phyloP scores from a whole-genome alignment of 2,329 filamentous ascomycete species.

The Endocalyx cinctus region DNA sequence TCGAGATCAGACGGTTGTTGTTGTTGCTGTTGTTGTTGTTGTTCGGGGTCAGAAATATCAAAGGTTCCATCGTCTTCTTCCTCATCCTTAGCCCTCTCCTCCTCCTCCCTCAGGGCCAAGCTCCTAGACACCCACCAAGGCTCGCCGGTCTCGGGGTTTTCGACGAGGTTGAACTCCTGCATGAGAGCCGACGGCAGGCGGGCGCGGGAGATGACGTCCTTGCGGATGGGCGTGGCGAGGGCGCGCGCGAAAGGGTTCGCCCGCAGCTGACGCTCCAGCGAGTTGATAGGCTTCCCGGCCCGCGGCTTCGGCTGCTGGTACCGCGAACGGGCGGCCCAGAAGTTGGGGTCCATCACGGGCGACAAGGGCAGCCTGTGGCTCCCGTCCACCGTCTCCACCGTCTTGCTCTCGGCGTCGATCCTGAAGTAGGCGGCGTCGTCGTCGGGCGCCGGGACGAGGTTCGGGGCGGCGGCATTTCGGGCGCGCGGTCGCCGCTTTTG shows the following conservation, averaged over 20 bases:
- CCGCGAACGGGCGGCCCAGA: slow-evolving; percentile 39
- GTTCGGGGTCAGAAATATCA: too few species aligned
- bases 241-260: slow-evolving; percentile 62
- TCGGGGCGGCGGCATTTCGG: background rate
- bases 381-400: slow-evolving; percentile 40
- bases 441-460: too few species aligned
- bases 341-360: slow-evolving; percentile 48
- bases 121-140: slow-evolving; percentile 55
- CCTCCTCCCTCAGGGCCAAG: too few species aligned
- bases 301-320: slow-evolving; percentile 36
- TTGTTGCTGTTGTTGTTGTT: too few species aligned
- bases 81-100: slow-evolving; percentile 12
- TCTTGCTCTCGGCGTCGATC: slow-evolving; percentile 37
- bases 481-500: background rate
- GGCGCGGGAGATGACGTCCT: slow-evolving; percentile 44
- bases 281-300: slow-evolving; percentile 27
- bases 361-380: slow-evolving; percentile 49
- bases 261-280: slow-evolving; percentile 54
- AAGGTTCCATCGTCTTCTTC: slow-evolving; percentile 1
- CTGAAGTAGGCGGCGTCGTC: slow-evolving; percentile 26
- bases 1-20: too few species aligned
- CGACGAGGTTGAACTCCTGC: slow-evolving; percentile 54
- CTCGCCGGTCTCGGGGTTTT: slow-evolving; percentile 46
- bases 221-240: slow-evolving; percentile 56
- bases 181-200: slow-evolving; percentile 58